Percentiles rank a stretch among this genome's conserved stretches.
Evolutionary conservation across 352 stramenopile species (phyloP).

Genomic region (Phytophthora foliorum): DNA sequence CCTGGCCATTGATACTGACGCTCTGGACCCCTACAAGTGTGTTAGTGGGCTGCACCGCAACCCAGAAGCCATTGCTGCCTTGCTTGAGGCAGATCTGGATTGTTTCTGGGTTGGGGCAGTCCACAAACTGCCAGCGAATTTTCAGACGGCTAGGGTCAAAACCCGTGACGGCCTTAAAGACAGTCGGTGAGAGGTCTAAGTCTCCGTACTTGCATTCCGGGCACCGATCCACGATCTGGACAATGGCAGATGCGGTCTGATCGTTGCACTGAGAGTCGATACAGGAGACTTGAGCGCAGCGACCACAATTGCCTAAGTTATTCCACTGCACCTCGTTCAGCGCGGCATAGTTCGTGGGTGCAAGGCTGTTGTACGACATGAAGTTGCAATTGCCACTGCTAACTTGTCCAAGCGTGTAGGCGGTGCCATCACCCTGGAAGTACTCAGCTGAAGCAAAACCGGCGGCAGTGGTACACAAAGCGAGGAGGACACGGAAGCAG

Average conservation of each 20-base stretch:
- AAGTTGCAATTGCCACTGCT: slow-evolving; percentile 63
- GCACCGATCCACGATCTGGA: slow-evolving; percentile 50
- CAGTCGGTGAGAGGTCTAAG: slow-evolving; percentile 43
- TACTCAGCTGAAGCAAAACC: slow-evolving; percentile 19
- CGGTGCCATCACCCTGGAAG: slow-evolving; percentile 52
- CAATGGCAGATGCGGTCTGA: slow-evolving; percentile 23
- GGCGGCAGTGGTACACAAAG: slow-evolving; percentile 3
- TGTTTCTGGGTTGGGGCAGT: slow-evolving; percentile 42
- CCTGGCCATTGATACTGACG: slow-evolving; percentile 46
- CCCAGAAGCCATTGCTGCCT: slow-evolving; percentile 50
- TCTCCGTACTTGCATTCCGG: slow-evolving; percentile 50
- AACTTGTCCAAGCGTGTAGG: slow-evolving; percentile 50
- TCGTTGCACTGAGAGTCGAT: slow-evolving; percentile 36
- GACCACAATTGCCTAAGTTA: slow-evolving; percentile 45
- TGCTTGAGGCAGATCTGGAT: slow-evolving; percentile 52
- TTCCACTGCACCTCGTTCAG: slow-evolving; percentile 64
- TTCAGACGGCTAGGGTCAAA: slow-evolving; percentile 38
- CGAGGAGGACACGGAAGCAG: slow-evolving; percentile 4
- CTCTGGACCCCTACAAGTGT: slow-evolving; percentile 41
- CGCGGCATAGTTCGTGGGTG: slow-evolving; percentile 53
- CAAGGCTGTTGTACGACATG: slow-evolving; percentile 46
- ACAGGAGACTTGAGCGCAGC: slow-evolving; percentile 56
- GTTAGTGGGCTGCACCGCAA: slow-evolving; percentile 54
- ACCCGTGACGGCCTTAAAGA: slow-evolving; percentile 47
- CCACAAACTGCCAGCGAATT: slow-evolving; percentile 52